These are phyloP conservation scores for Ceratocystis huliohia DNA, from an alignment of 2,329 filamentous ascomycete genomes.

Conservation along the genomic window DNA sequence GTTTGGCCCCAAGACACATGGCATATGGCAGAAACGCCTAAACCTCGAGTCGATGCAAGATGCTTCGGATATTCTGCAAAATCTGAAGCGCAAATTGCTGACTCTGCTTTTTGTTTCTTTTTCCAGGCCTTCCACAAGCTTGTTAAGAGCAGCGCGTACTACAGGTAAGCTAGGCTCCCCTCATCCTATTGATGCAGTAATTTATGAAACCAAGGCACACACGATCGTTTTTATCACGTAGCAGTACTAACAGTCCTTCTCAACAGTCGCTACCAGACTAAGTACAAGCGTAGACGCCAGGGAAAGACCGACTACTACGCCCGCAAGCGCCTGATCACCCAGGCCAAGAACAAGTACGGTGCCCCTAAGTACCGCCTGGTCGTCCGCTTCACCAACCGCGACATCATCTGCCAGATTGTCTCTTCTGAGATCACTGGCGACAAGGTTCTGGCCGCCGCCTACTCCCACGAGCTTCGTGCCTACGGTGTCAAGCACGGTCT, in stretches of 20 bases:
- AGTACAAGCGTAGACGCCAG: slow-evolving; percentile 92
- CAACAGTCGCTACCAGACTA: slow-evolving; percentile 90
- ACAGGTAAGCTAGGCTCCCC: slow-evolving; percentile 55
- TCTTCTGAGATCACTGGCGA: slow-evolving; percentile 92
- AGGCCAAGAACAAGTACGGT: slow-evolving; percentile 99
- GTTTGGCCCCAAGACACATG: slow-evolving; percentile 20
- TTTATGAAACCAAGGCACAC: neutral
- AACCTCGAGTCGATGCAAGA: slow-evolving; percentile 75
- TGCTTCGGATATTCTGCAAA: slow-evolving; percentile 62
- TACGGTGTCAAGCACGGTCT: slow-evolving; percentile 98
- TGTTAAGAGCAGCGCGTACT: slow-evolving; percentile 97
- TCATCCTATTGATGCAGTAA: no score
- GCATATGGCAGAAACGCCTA: slow-evolving; percentile 34
- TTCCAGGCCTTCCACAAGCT: slow-evolving; percentile 76
- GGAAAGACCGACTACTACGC: slow-evolving; percentile 99
- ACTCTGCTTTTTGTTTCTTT: slow-evolving; percentile 53
- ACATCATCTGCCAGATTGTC: slow-evolving; percentile 97
- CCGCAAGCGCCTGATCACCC: slow-evolving; percentile 97
- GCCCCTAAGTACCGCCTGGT: slow-evolving; percentile 99
- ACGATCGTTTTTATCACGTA: neutral
- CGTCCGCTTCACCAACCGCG: slow-evolving; percentile 98
- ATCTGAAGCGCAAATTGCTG: slow-evolving; percentile 99
- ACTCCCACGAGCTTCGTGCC: slow-evolving; percentile 93
- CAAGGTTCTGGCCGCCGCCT: slow-evolving; percentile 88
- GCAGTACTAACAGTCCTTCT: slow-evolving; percentile 25